phyloP scores from a whole-genome alignment of 192 early-diverging fungal species.

The Linnemannia schmuckeri region DNA sequence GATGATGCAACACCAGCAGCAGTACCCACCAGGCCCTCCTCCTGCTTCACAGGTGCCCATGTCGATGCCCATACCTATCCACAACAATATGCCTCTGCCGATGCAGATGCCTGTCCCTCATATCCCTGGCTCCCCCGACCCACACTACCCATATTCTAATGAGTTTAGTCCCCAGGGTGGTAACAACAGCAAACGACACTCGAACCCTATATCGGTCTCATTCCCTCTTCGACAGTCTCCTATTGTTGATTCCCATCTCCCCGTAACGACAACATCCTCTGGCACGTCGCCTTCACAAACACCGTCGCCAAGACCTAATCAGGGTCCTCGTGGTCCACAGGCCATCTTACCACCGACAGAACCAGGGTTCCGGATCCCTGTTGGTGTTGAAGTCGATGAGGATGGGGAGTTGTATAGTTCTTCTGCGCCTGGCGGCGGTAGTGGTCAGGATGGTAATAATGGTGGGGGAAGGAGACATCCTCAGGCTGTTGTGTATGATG shows the following conservation, averaged over 20 bases:
- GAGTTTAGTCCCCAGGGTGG: background rate
- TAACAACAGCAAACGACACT: slow-evolving; percentile 24
- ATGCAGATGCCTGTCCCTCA: slow-evolving; percentile 41
- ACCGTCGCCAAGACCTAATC: background rate
- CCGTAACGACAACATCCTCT: background rate
- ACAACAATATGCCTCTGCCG: slow-evolving; percentile 18
- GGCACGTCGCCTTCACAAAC: background rate
- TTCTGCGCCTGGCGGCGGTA: background rate
- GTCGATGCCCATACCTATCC: slow-evolving; percentile 30
- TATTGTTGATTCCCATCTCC: background rate
- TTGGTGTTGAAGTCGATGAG: background rate
- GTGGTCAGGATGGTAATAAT: background rate
- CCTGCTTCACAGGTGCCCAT: slow-evolving; percentile 14
- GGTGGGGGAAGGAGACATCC: background rate
- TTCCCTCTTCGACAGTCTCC: slow-evolving; percentile 18
- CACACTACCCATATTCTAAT: background rate
- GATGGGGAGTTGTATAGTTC: background rate
- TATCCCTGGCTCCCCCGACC: slow-evolving; percentile 23
- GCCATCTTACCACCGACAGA: slow-evolving; percentile 35
- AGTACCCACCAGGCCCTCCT: slow-evolving; percentile 27
- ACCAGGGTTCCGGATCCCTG: slow-evolving; percentile 30
- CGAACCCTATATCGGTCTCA: slow-evolving; percentile 45
- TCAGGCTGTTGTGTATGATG: slow-evolving; percentile 25
- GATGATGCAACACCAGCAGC: slow-evolving; percentile 38
- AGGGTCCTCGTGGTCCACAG: slow-evolving; percentile 21